A percentile compares a stretch with the other conserved stretches of the same genome.
Evolutionary conservation across 140 eudicot genomes (phyloP).

Genomic region (Oenanthe javanica): DNA sequence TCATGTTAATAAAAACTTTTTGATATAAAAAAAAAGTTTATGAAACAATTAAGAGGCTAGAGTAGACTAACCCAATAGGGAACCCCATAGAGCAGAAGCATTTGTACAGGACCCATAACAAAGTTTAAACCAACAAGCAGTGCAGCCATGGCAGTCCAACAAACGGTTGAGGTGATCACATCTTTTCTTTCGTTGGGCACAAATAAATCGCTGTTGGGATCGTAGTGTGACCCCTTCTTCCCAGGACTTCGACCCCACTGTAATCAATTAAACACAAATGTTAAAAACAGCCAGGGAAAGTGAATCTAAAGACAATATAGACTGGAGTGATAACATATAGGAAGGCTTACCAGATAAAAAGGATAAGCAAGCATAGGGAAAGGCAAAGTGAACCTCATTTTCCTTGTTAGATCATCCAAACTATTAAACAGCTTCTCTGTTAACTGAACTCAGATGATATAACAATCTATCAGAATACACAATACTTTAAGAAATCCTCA

Average conservation of each 20-base stretch:
- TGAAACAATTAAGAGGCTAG: not conserved
- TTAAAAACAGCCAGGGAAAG: not conserved
- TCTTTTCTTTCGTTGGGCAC: constrained; percentile 62
- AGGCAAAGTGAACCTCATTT: constrained; percentile 77
- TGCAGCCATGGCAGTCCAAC: constrained; percentile 91
- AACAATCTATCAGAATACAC: not conserved
- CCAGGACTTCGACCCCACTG: constrained; percentile 97
- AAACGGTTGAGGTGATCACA: constrained; percentile 73
- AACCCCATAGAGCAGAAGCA: constrained; percentile 84
- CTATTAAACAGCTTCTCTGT: constrained; percentile 63
- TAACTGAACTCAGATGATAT: constrained; percentile 29
- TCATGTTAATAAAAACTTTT: not conserved
- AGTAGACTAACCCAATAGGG: constrained; percentile 69
- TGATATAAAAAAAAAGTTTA: not conserved
- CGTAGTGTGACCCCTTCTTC: constrained; percentile 76
- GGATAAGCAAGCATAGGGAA: constrained; percentile 96
- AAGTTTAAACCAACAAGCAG: constrained; percentile 71
- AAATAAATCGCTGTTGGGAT: constrained; percentile 78
- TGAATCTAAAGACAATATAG: not conserved
- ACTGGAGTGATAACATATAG: not conserved
- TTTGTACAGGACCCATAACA: constrained; percentile 76
- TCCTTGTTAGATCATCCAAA: constrained; percentile 45
- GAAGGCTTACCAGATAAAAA: constrained; percentile 69
- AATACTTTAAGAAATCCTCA: not conserved
- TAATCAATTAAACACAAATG: not conserved